Percentiles rank a stretch among this genome's conserved stretches.
These are phyloP conservation scores for Lathyrus tuberosus DNA, from an alignment of 306 rosid species.

Conservation along the genomic window DNA sequence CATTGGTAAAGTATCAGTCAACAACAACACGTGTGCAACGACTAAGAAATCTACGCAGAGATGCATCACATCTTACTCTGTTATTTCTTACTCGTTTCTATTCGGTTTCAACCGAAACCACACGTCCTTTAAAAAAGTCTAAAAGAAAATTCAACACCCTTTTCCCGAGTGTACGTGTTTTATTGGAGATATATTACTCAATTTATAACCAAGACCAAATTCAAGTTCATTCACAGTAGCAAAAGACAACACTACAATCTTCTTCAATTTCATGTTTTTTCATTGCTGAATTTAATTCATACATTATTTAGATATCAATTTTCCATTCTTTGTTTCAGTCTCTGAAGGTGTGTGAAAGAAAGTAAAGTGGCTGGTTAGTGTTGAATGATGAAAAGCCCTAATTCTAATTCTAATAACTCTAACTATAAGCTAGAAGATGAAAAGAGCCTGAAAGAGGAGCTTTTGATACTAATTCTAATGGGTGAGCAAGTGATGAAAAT, in stretches of 20 bases:
- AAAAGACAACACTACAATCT: neutral
- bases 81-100: neutral
- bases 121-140: neutral
- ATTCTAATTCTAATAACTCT: neutral
- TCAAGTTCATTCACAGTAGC: neutral
- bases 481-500: conserved; percentile 69
- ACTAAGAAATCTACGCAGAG: neutral
- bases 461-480: conserved; percentile 58
- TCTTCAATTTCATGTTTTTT: too few relatives aligned
- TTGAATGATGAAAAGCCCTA: conserved; percentile 44
- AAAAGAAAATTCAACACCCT: neutral
- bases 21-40: neutral
- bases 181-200: too few relatives aligned
- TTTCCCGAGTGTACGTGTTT: too few relatives aligned
- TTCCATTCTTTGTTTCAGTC: neutral
- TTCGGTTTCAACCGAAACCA: neutral
- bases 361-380: neutral
- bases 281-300: too few relatives aligned
- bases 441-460: conserved; percentile 60
- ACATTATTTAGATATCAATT: too few relatives aligned
- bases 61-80: neutral
- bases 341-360: neutral
- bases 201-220: neutral
- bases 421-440: conserved; percentile 43
- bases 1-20: neutral